Evolutionary conservation across 768 basidiomycete species (phyloP), one percentile per base, ranked within the genome.

Genomic region (Tulasnella sp.): DNA sequence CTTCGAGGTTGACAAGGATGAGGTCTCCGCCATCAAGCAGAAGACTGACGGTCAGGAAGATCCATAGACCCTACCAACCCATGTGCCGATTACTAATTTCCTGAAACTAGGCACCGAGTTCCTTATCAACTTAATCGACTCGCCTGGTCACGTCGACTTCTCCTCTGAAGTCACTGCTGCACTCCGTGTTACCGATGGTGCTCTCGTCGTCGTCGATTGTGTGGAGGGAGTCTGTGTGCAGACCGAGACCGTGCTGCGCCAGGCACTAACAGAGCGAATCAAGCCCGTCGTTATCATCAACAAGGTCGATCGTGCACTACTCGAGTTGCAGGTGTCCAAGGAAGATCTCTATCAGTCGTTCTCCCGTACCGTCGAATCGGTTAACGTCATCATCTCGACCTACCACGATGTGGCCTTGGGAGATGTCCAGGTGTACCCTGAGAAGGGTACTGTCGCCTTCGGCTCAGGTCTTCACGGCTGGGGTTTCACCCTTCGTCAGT

Each of bases 61-160:
- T 12, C 21, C 38, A 53, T 29, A 9, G 19, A 22, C 17, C 30
- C 21, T 17, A 22, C 12, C 12, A 38, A 38, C 34, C 34, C 15
- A 38, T 38, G n/a, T n/a, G n/a, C n/a, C 34, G 15, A 5, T 7
- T 24, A 11, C 53, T 52, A 51, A 27, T 24, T 30, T 53, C 55
- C 57, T 57, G 55, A 34, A 38, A 55, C 61, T 84, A 75, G 92
- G 92, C 64, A 79, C 82, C 70, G 91, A 97, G 73, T 99, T 99
- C 81, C 82, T 99, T 80, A 97, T 99, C 80, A 99, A 99, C 77
- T 76, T 99, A 76, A 98, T 99, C 78, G 96, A 99, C 73, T 97
- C 93, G 7, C 96, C 96, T 55, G 96, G 96, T 68, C 96, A 99
- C 82, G 96, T 99, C 73, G 96, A 99, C 73, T 99, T 99, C 80